These are phyloP conservation scores for Elaeis guineensis DNA, from an alignment of 176 grass and related monocot genomes.

Conservation along the genomic window DNA sequence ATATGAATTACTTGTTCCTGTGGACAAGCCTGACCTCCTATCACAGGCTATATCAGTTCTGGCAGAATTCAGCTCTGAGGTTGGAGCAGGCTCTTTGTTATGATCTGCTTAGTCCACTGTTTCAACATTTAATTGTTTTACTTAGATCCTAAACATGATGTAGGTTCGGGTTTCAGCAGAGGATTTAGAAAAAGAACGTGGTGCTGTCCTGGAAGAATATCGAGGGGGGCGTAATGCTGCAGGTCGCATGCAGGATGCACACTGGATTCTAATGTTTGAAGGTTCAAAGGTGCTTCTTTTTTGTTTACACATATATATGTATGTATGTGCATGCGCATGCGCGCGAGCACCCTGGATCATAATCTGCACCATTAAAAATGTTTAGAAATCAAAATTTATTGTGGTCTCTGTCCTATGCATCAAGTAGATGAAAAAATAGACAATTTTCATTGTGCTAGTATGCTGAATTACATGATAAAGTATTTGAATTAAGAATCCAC, in stretches of 20 bases:
- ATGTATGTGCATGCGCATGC: too few species aligned
- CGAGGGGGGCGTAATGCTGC: constrained; percentile 89
- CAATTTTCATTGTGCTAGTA: not conserved
- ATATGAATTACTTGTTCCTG: constrained; percentile 92
- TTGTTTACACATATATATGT: too few species aligned
- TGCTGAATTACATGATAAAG: too few species aligned
- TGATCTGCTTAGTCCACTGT: not conserved
- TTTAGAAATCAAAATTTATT: too few species aligned
- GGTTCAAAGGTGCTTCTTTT: constrained; percentile 63
- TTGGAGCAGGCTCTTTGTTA: constrained; percentile 10
- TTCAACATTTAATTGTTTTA: constrained; percentile 3
- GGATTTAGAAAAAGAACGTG: constrained; percentile 96
- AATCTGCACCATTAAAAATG: too few species aligned
- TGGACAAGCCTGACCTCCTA: constrained; percentile 80
- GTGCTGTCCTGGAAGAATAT: constrained; percentile 94
- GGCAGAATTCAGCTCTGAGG: constrained; percentile 95
- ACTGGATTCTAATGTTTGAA: constrained; percentile 88
- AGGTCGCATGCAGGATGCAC: constrained; percentile 91
- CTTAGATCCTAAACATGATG: constrained; percentile 6
- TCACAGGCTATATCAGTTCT: constrained; percentile 91
- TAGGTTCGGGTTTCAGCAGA: constrained; percentile 75
- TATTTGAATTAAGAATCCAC: too few species aligned
- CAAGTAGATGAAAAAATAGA: too few species aligned
- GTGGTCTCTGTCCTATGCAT: too few species aligned
- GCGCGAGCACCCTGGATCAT: too few species aligned